These are phyloP conservation scores for Mimosa pudica DNA, from an alignment of 306 rosid species.

Conservation along the genomic window DNA sequence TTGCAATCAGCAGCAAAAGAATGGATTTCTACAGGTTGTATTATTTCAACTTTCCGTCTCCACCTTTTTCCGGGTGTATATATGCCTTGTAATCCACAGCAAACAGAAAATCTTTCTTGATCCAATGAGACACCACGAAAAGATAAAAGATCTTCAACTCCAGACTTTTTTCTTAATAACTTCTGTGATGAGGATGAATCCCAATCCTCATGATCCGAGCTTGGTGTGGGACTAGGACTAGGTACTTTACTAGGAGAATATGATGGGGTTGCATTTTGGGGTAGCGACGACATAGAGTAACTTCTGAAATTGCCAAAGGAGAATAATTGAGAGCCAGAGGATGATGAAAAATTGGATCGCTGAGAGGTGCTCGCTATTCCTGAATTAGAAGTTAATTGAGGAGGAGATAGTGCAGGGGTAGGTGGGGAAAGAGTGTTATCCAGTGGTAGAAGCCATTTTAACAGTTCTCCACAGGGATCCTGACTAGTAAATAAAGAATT, in stretches of 20 bases:
- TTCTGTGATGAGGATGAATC: conserved; percentile 76
- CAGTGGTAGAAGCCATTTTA: conserved; percentile 94
- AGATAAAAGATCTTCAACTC: conserved; percentile 74
- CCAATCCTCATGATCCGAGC: conserved; percentile 81
- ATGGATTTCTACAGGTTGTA: conserved; percentile 91
- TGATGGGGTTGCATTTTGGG: conserved; percentile 66
- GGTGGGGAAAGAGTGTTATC: conserved; percentile 68
- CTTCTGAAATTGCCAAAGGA: conserved; percentile 92
- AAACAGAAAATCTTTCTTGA: conserved; percentile 88
- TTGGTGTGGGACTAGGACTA: conserved; percentile 84
- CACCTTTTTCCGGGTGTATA: conserved; percentile 95
- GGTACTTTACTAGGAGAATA: conserved; percentile 63
- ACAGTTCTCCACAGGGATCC: conserved; percentile 80
- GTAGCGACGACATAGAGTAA: conserved; percentile 88
- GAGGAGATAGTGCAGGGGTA: conserved; percentile 66
- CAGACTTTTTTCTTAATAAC: conserved; percentile 53
- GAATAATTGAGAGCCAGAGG: conserved; percentile 80
- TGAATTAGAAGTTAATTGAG: conserved; percentile 48
- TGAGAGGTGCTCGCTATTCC: conserved; percentile 63
- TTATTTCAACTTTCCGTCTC: conserved; percentile 89
- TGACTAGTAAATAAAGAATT: conserved; percentile 45
- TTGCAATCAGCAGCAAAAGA: conserved; percentile 94
- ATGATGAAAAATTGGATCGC: conserved; percentile 49
- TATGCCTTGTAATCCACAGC: conserved; percentile 97
- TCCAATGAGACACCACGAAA: conserved; percentile 96